Evolutionary conservation across 2,329 filamentous ascomycete species (phyloP).

Genomic region (Neonectria neomacrospora): DNA sequence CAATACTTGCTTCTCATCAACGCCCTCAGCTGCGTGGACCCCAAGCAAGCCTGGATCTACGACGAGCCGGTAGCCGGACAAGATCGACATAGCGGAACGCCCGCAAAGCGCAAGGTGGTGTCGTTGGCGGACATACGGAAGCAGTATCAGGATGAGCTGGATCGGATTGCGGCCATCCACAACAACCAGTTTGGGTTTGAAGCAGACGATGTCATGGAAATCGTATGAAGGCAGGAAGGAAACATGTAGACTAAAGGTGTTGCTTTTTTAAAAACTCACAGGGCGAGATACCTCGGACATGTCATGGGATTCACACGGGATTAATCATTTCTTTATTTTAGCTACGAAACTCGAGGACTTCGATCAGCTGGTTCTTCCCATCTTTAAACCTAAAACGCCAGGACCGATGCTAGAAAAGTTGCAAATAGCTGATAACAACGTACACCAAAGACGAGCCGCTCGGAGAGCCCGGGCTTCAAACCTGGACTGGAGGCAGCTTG

Average conservation of each 20-base stretch:
- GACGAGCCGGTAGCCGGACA: conserved; percentile 45
- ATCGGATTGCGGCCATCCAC: conserved; percentile 87
- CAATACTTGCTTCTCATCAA: conserved; percentile 95
- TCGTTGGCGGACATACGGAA: conserved; percentile 87
- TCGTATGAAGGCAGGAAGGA: conserved; percentile 50
- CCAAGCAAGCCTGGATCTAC: conserved; percentile 83
- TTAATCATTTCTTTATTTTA: conserved; percentile 42
- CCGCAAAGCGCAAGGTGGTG: conserved; percentile 76
- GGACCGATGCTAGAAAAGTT: conserved; percentile 53
- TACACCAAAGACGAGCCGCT: conserved; percentile 31
- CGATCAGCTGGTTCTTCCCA: conserved; percentile 38
- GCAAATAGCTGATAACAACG: conserved; percentile 42
- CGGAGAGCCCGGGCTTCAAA: conserved; percentile 31
- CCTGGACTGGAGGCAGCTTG: conserved; percentile 53
- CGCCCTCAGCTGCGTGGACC: conserved; percentile 84
- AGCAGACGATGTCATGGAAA: conserved; percentile 65
- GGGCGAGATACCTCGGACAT: conserved; percentile 48
- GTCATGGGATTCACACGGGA: conserved; percentile 42
- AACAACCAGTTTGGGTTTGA: conserved; percentile 88
- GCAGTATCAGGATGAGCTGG: conserved; percentile 90
- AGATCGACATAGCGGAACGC: conserved; percentile 37
- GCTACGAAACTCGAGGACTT: conserved; percentile 38
- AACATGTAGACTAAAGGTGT: conserved; percentile 43
- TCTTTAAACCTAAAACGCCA: conserved; percentile 52
- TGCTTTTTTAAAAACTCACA: conserved; percentile 35